phyloP scores from a whole-genome alignment of 305 asterid genomes.

The Coffea humblotiana region DNA sequence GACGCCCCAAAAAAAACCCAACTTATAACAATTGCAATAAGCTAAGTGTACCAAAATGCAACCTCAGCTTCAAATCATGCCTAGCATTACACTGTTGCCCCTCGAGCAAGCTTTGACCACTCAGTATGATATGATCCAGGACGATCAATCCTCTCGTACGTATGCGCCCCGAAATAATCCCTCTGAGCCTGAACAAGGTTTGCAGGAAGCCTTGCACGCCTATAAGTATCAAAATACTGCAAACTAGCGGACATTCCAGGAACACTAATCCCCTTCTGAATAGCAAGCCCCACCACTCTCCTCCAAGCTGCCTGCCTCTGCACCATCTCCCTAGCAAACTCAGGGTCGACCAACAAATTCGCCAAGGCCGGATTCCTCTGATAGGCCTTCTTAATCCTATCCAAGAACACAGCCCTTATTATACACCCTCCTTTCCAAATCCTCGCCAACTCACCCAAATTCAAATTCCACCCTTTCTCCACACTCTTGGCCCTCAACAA shows the following conservation, averaged over 20 bases:
- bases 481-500: slow-evolving; percentile 75
- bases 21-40: slow-evolving; percentile 28
- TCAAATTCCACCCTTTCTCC: slow-evolving; percentile 88
- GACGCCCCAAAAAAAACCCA: slow-evolving; percentile 32
- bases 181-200: slow-evolving; percentile 95
- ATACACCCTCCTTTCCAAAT: slow-evolving; percentile 98
- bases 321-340: slow-evolving; percentile 91
- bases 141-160: slow-evolving; percentile 73
- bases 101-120: slow-evolving; percentile 86
- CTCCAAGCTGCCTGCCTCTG: slow-evolving; percentile 95
- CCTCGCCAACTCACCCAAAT: slow-evolving; percentile 81
- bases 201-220: slow-evolving; percentile 82
- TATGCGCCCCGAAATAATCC: slow-evolving; percentile 94
- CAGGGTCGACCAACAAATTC: slow-evolving; percentile 83
- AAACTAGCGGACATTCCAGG: slow-evolving; percentile 91
- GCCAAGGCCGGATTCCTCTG: slow-evolving; percentile 69
- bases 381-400: slow-evolving; percentile 84
- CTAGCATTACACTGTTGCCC: slow-evolving; percentile 40
- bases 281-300: slow-evolving; percentile 75
- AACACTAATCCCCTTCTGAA: slow-evolving; percentile 64
- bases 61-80: slow-evolving; percentile 16
- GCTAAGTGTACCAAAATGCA: slow-evolving; percentile 36
- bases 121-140: slow-evolving; percentile 74
- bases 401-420: slow-evolving; percentile 88
- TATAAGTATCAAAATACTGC: slow-evolving; percentile 85